These are phyloP conservation scores for Metarhizium guizhouense DNA, from an alignment of 2,329 filamentous ascomycete genomes.

Conservation along the genomic window DNA sequence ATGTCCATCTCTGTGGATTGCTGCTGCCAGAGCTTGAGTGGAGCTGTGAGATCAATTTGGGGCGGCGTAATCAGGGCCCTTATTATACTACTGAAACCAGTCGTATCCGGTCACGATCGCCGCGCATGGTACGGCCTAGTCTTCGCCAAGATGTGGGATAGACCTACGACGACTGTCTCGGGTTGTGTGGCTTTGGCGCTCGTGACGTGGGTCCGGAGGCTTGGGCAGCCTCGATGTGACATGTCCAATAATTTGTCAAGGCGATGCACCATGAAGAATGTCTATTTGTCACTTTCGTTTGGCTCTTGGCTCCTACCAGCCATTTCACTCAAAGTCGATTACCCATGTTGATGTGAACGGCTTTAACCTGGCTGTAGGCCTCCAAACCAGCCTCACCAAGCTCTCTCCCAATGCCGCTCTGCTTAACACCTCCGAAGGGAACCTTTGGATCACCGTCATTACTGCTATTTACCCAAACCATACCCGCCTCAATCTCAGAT, in stretches of 20 bases:
- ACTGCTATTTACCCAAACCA: conserved; percentile 35
- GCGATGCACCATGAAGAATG: not conserved
- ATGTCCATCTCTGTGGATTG: not conserved
- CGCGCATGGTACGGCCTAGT: too few relatives aligned
- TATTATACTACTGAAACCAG: too few relatives aligned
- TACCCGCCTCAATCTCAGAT: conserved; percentile 61
- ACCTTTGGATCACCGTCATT: conserved; percentile 1
- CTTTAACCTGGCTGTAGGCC: conserved; percentile 6
- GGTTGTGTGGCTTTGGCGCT: not conserved
- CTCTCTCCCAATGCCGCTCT: conserved; percentile 5
- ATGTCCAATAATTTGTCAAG: not conserved
- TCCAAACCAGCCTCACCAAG: conserved; percentile 5
- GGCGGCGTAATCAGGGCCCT: not conserved
- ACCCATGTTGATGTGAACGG: conserved; percentile 4
- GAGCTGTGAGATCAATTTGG: not conserved
- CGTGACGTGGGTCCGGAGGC: not conserved
- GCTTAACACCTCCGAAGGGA: conserved; percentile 5
- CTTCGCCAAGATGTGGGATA: too few relatives aligned
- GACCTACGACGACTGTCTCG: not conserved
- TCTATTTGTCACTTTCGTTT: not conserved
- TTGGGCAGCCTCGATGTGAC: not conserved
- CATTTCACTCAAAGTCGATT: not conserved
- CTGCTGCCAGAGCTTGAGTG: not conserved
- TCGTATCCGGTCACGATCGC: too few relatives aligned
- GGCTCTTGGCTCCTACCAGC: not conserved